phyloP scores from a whole-genome alignment of 2,329 filamentous ascomycete genomes.

The Thielaviopsis musarum region DNA sequence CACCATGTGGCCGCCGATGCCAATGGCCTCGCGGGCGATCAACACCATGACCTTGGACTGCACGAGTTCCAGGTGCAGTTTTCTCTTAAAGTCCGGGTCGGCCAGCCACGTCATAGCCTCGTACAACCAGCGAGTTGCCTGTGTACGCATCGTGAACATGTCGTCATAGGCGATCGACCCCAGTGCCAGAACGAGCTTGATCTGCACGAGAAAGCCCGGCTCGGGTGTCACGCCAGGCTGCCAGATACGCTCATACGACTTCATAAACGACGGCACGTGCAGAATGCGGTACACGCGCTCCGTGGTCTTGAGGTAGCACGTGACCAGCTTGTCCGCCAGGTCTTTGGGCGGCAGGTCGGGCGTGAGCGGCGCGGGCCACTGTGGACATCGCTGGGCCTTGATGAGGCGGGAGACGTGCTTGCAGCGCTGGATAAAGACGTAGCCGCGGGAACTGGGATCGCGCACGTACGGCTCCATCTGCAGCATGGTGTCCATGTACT shows the following conservation, averaged over 20 bases:
- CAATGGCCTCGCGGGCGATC: constrained; percentile 23
- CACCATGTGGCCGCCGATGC: constrained; percentile 26
- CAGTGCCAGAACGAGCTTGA: constrained; percentile 42
- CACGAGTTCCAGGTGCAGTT: constrained; percentile 31
- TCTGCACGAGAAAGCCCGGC: constrained; percentile 32
- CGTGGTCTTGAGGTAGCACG: constrained; percentile 30
- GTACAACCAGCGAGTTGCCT: constrained; percentile 38
- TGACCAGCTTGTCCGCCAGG: constrained; percentile 29
- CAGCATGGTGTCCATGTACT: constrained; percentile 6
- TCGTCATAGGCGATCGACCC: constrained; percentile 35
- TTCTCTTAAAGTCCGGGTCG: constrained; percentile 34
- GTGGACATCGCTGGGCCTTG: constrained; percentile 30
- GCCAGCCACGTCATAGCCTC: constrained; percentile 39
- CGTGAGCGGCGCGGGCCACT: constrained; percentile 28
- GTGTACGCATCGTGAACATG: constrained; percentile 29
- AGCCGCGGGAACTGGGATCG: constrained; percentile 22
- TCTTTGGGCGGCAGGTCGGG: constrained; percentile 29
- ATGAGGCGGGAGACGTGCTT: constrained; percentile 36
- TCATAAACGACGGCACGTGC: constrained; percentile 32
- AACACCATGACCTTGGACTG: constrained; percentile 30
- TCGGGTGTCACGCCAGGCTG: constrained; percentile 15
- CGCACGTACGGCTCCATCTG: constrained; percentile 24
- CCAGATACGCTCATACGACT: constrained; percentile 36
- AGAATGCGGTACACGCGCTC: constrained; percentile 33
- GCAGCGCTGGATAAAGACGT: constrained; percentile 27